Conservation (phyloP, 441 rosid species). For the Erodium trifolium region DNA sequence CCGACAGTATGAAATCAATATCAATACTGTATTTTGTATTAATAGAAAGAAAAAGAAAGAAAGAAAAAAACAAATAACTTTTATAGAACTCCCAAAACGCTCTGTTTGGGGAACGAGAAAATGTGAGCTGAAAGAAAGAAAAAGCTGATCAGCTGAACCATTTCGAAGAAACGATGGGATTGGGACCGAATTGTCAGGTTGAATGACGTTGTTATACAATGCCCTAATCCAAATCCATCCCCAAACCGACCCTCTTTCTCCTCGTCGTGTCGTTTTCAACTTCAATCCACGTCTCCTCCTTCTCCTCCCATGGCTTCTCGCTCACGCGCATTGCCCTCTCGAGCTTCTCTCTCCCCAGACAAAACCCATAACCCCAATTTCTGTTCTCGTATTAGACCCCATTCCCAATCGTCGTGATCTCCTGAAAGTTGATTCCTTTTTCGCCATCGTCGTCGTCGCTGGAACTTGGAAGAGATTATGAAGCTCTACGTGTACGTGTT, state of each 20-base stretch:
- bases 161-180: background rate
- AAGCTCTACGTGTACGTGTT: conserved; percentile 64
- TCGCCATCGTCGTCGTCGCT: background rate
- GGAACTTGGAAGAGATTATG: conserved; percentile 25
- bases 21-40: too few relatives aligned
- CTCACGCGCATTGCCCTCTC: background rate
- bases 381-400: background rate
- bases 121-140: too few relatives aligned
- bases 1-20: too few relatives aligned
- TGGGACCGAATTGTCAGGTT: background rate
- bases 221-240: background rate
- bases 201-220: background rate
- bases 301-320: conserved; percentile 7
- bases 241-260: conserved; percentile 11
- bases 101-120: background rate
- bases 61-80: too few relatives aligned
- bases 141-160: background rate
- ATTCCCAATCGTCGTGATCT: background rate
- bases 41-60: too few relatives aligned
- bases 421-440: background rate
- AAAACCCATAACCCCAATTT: background rate
- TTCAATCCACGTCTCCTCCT: conserved; percentile 29
- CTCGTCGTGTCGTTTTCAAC: conserved; percentile 21
- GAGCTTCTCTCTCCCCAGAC: conserved; percentile 4
- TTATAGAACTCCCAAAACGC: background rate